Conservation (phyloP, 768 basidiomycete species). For the Coprinopsis cinerea region DNA sequence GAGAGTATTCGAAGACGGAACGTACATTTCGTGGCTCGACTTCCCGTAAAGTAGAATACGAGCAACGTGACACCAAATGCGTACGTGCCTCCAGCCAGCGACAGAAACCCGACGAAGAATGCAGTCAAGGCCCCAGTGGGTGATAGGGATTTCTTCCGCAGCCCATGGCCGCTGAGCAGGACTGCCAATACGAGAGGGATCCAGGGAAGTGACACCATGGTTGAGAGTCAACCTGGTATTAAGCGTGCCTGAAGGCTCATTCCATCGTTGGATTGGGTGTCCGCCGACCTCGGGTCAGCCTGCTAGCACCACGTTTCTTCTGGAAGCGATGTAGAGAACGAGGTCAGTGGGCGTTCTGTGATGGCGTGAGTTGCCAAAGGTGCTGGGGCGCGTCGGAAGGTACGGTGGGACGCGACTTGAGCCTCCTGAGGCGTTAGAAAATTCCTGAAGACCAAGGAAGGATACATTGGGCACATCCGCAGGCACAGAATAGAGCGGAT, state of each 20-base stretch:
- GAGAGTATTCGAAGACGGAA: conserved; percentile 8
- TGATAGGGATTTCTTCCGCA: conserved; percentile 69
- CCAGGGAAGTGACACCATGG: neutral
- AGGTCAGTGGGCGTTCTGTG: no score
- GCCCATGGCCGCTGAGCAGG: conserved; percentile 61
- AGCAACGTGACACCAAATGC: conserved; percentile 64
- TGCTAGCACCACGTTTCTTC: no score
- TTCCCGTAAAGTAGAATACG: conserved; percentile 75
- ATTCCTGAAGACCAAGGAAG: no score
- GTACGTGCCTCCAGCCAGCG: conserved; percentile 61
- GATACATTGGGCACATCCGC: no score
- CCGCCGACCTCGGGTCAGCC: no score
- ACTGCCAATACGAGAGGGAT: conserved; percentile 42
- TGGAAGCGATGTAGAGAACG: no score
- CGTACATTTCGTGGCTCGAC: conserved; percentile 78
- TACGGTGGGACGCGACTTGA: no score
- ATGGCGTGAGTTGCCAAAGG: neutral
- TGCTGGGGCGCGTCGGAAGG: no score
- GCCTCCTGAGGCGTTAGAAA: no score
- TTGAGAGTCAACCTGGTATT: neutral
- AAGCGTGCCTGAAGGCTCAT: no score
- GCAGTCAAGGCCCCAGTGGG: conserved; percentile 73
- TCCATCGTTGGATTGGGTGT: no score
- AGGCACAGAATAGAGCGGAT: neutral
- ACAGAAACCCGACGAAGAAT: conserved; percentile 66